Base-by-base conservation (phyloP, 208 protist genomes). In the Sergeia podlipaevii region DNA sequence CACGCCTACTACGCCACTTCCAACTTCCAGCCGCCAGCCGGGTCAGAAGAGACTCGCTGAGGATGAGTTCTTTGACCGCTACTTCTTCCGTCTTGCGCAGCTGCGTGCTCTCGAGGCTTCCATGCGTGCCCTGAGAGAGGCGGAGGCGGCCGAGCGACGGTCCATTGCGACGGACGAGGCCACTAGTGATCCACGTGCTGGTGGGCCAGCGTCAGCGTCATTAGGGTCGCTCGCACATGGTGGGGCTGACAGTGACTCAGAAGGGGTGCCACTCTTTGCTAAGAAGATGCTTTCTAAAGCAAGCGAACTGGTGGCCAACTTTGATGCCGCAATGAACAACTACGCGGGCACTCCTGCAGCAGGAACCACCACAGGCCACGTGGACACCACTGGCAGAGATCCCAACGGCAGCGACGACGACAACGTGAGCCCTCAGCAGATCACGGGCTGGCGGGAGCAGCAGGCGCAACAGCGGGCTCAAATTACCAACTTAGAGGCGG, bases 21-120 rank as follows among this genome's bases (percentile, higher is more conserved):
- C 4, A 43, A 50, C 29, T n/a, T n/a, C 28, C 42, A 15, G 23
- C 44, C 4, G 49, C 42, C 1, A 36, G 21, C 48, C 17, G 23
- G 4, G 55, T 59, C 18, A n/a, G n/a, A n/a, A n/a, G n/a, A n/a
- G n/a, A n/a, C 47, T 92, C 1, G 72, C 41, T 4, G 76, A 85
- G 46, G 76, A 89, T 55, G 69, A 61, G n/a, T 92, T 92, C 43
- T 89, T 92, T 59, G 77, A 89, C 32, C 85, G 80, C 18, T 92
- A 92, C 66, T 89, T 89, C 56, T 89, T 92, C 53, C 80, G 80
- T 21, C 79, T 92, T n/a, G 59, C 69, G 18, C 77, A 89, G 74
- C 66, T 89, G 47, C 85, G 85, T 4, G 28, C 29, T 18, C 65
- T 60, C 29, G 59, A 70, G 33, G 50, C 72, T 17, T 61, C 60